A percentile compares a stretch with the other conserved stretches of the same genome.
These are phyloP conservation scores for Amorphotheca resinae DNA, from an alignment of 495 filamentous ascomycete species.

Conservation along the genomic window DNA sequence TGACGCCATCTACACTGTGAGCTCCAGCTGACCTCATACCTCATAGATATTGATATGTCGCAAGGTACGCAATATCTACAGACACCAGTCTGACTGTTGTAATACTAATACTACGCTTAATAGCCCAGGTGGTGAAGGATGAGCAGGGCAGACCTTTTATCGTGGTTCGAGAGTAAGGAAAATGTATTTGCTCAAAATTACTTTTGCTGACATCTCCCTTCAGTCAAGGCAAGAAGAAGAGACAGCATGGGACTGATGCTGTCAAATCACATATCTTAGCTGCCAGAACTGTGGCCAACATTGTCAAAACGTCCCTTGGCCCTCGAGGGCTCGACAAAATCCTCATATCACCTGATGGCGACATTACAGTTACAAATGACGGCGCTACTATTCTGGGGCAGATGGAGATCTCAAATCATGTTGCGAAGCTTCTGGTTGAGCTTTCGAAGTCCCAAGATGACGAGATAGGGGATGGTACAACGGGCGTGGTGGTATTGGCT, in stretches of 20 bases:
- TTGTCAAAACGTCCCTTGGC: slow-evolving; percentile 93
- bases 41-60: slow-evolving; percentile 60
- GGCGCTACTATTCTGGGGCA: slow-evolving; percentile 93
- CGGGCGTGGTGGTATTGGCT: slow-evolving; percentile 92
- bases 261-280: slow-evolving; percentile 97
- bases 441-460: slow-evolving; percentile 99
- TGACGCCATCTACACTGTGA: slow-evolving; percentile 15
- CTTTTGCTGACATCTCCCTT: slow-evolving; percentile 14
- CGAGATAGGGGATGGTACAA: slow-evolving; percentile 97
- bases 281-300: slow-evolving; percentile 87
- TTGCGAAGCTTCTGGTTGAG: slow-evolving; percentile 91
- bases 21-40: slow-evolving; percentile 21
- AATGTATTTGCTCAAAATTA: neutral
- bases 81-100: neutral
- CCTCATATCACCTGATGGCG: slow-evolving; percentile 94
- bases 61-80: slow-evolving; percentile 44
- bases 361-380: slow-evolving; percentile 99
- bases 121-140: slow-evolving; percentile 55
- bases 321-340: slow-evolving; percentile 98
- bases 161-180: slow-evolving; percentile 85
- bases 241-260: slow-evolving; percentile 89
- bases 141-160: slow-evolving; percentile 96
- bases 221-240: slow-evolving; percentile 96
- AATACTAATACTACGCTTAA: slow-evolving; percentile 5
- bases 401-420: slow-evolving; percentile 99